These are phyloP conservation scores for Candida neerlandica DNA, from an alignment of 1,139 yeast species.

Conservation along the genomic window DNA sequence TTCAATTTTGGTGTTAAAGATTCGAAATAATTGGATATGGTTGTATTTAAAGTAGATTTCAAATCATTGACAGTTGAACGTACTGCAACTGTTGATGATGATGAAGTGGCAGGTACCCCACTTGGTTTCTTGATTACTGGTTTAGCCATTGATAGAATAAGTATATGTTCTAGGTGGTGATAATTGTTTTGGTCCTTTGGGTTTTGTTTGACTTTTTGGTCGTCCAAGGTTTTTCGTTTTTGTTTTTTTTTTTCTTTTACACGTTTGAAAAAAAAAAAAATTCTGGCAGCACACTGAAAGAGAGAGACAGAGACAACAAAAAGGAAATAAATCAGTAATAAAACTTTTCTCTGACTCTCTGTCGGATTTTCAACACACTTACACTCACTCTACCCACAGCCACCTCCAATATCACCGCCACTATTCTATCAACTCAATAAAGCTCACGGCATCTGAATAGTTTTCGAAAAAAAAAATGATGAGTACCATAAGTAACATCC, in stretches of 20 bases:
- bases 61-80: slow-evolving; percentile 38
- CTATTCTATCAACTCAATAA: not conserved
- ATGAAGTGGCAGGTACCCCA: too few species aligned
- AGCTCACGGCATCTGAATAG: not conserved
- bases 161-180: too few species aligned
- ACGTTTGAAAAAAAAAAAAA: slow-evolving; percentile 1
- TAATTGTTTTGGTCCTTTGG: too few species aligned
- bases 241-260: not conserved
- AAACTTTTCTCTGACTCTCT: not conserved
- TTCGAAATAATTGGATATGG: slow-evolving; percentile 48
- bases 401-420: not conserved
- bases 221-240: not conserved
- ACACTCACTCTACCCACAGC: too few species aligned
- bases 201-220: not conserved
- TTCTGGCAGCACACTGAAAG: slow-evolving; percentile 4
- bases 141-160: slow-evolving; percentile 2
- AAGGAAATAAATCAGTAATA: not conserved
- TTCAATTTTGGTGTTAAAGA: slow-evolving; percentile 52
- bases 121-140: slow-evolving; percentile 7
- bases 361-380: not conserved
- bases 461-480: not conserved
- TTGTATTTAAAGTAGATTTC: slow-evolving; percentile 47
- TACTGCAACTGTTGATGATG: not conserved
- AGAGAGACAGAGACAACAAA: slow-evolving; percentile 4
- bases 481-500: not conserved